Base-by-base conservation (phyloP, 1,139 yeast species). In the Taphrina populina region DNA sequence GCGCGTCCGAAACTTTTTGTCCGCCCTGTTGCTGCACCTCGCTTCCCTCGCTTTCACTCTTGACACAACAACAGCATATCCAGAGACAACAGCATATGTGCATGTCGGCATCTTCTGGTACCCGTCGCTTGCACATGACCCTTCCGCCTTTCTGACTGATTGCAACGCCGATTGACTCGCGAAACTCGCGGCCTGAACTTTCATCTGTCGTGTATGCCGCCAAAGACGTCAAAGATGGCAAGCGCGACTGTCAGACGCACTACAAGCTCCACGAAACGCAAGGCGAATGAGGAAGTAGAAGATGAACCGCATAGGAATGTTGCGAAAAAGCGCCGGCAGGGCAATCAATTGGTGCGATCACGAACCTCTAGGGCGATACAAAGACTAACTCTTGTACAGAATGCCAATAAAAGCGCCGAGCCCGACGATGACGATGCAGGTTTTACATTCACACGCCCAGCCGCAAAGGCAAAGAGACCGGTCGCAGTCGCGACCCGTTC, bases 361-460 rank as follows among this genome's bases (percentile, higher is more conserved):
- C 6, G 15, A 7, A 13, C 17, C 15, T n/a, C 17, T 8, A 19
- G 13, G 13, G 36, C 36, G 36, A 33, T 6, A 11, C 6, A 8
- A n/a, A 19, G 15, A 6, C 8, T 8, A 6, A 8, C 36, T 33
- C 6, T 7, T 6, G 15, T 7, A 7, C 36, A 33, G 36, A 13
- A 13, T 6, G 2, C 21, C 15, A 30, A 26, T 23, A 43, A 43
- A 10, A n/a, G 3, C 5, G 23, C 39, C 8, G 46, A 39, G 4
- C 24, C 46, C 11, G 54, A 49, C 19, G 58, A 58, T 17, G 45
- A 60, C 17, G 57, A 54, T 24, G 53, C 52, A 11, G 47, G 40
- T 36, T 54, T 58, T 10, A 51, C 57, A 19, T 40, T 59, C 13
- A 58, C 61, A 17, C 51, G 56, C 8, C 45, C 49, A 7, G 35